Evolutionary conservation across 1,139 yeast genomes (phyloP), one percentile per base, ranked within the genome.

Genomic region (Yamadazyma oceani): DNA sequence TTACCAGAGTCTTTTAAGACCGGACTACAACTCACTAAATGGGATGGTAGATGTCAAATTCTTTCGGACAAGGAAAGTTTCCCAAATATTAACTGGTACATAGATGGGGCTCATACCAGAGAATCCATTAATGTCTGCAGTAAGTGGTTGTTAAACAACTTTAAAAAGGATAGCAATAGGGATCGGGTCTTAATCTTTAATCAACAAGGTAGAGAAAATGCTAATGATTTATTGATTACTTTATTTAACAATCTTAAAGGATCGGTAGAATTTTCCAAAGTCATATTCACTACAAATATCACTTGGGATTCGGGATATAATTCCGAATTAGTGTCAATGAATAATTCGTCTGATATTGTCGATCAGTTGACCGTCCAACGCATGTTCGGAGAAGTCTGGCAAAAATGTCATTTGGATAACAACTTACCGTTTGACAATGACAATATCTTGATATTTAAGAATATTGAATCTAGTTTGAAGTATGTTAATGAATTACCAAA

Each of bases 1-100:
- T 66, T 85, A 22, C 86, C 90, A 0, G 68, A 62, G 3, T 66
- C 73, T 52, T 82, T 89, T 48, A 52, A 73, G 5, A 52, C 55
- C 8, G 99, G 97, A 1, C 68, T 94, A 30, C 79, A 74, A 38
- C 44, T 63, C 2, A 87, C 96, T 1, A 65, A 71, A 32, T 92
- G 97, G 97, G 94, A 94, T 16, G 99, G 99, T 1, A 74, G 99
- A 50, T 92, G 98, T 54, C 97, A 94, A 62, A 73, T 80, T 2
- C 63, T 88, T 24, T 54, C 59, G 4, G 69, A 73, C 29, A 62
- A 57, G 30, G 55, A 59, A 3, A 66, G 66, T 10, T 74, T 64
- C 32, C 69, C 67, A 8, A 68, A 65, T 3, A 59, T 84, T 23
- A 76, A 76, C 12, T 92, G 96, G 95, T 82, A 68, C 49, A 66